Evolutionary conservation across 1,284 basidiomycete genomes (phyloP), one percentile per base, ranked within the genome.

Genomic region (Thelephora terrestris): DNA sequence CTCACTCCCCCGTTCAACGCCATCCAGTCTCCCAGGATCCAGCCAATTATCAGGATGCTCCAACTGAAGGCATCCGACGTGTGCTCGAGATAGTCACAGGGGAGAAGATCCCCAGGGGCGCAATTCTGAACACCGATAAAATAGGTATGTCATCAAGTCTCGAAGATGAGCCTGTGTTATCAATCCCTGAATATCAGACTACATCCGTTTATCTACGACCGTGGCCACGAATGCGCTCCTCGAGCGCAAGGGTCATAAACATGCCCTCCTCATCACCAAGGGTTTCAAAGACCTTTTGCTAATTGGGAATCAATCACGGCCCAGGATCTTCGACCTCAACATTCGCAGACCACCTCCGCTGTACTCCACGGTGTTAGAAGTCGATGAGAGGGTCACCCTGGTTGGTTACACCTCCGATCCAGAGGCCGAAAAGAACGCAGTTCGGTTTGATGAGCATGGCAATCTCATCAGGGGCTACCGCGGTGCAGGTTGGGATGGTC

Each of bases 211-310:
- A 3, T 92, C 89, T 0, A 98, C 95, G 0, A 99, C 95, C 0
- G 92, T 98, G 2, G 95, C 91, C 0, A 99, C 95, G 16, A 99
- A 98, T 58, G 94, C 95, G 0, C 75, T 99, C 0, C 75, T 99
- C 5, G 95, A 98, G 62, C 81, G 95, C 35, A 94, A 93, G 62
- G 95, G 95, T 1, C 83, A 91, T 58, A 81, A 83, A 54, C 91
- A 96, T 52, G 95, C 92, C 0, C 71, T 99, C 20, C 68, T 98
- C 17, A 96, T 94, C 60, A 97, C 94, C 0, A 82, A 83, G 55
- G 94, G 91, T 0, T 97, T 96, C 73, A 83, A 81, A 58, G 94
- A 97, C 64, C 76, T 97, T 16, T 75, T 97, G 3, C 74, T 86
- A 47, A 96, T 95, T 52, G 90, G 90, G 10, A 97, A 96, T 63